Evolutionary conservation across 495 filamentous ascomycete genomes (phyloP), one percentile per base, ranked within the genome.

Genomic region (Bacidia rubella): DNA sequence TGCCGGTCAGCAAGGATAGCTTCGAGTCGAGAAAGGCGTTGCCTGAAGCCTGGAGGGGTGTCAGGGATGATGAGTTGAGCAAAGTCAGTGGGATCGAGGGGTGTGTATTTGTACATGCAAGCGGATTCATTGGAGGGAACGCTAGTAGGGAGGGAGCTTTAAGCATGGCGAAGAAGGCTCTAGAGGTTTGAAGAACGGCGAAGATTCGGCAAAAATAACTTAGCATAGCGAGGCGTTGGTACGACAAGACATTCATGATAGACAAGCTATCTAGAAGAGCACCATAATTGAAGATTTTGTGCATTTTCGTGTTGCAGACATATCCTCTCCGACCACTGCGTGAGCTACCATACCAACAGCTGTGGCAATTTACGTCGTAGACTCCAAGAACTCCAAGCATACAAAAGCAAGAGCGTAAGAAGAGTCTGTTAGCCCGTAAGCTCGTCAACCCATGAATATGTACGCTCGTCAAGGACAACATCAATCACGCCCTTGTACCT

Each of bases 111-210:
- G 84, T 95, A 49, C 92, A 98, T 60, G 90, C 92, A 7, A 83
- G 81, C 49, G 93, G 92, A 3, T 98, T 98, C 65, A 95, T 97
- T 65, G 92, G 93, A 17, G 92, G 92, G 2, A 93, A 95, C 64
- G 81, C 82, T 71, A 90, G 82, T 0, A 88, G 81, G 62, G 87
- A 93, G 47, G 93, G 92, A n/a, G 90, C 81, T 23, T 72, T 86
- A 62, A 78, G 80, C 46, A 90, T 97, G 87, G 89, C 90, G 38
- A 70, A 77, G 61, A 86, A 81, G 68, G 82, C 87, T 9, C 66
- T 81, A 56, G 75, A 74, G 51, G 61, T 72, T 62, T 80, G 61
- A 63, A 17, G 29, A 32, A 35, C 15, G 29, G 29, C 5, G 29
- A 7, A 5, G 29, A 5, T 15, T 15, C 29, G 15, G 29, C 5